Base-by-base conservation (phyloP, 305 asterid genomes). In the Fraxinus angustifolia region DNA sequence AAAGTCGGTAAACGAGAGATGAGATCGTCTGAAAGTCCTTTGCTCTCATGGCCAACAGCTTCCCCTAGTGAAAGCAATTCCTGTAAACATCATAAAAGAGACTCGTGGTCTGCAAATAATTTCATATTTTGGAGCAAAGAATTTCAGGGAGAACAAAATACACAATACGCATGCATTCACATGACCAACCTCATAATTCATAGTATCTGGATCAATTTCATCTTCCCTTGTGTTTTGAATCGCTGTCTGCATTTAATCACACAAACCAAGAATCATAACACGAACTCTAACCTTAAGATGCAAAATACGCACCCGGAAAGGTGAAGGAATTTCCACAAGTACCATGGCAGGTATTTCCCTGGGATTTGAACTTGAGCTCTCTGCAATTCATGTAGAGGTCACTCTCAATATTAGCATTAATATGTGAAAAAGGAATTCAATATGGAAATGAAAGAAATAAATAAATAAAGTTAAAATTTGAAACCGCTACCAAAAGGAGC, bases 181-280 rank as follows among this genome's bases (percentile, higher is more conserved):
- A 73, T 1, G 75, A 85, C 87, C 83, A 83, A 94, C 98, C 97
- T 94, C 97, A 50, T 93, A 93, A 76, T 90, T 92, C 98, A 93
- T 93, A 38, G 76, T 75, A 81, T 94, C 97, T 26, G 89, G 93
- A 91, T 92, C 97, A 80, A 93, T 79, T 26, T 86, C 90, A 70
- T 94, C 98, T 83, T 92, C 88, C 81, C 84, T 85, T 21, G 79
- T 48, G 79, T 68, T 86, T 75, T 72, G 91, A 76, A 84, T 89
- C 50, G 36, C 88, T 58, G 6, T 86, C 97, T 93, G 89, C 87
- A 87, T 56, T 83, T 71, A 74, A 50, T 12, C 19, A 42, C 31
- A 35, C 28, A 68, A 71, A 80, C 16, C 48, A 60, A 75, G 73
- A 16, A 67, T 80, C 58, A 75, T 7, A 73, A 14, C 23, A 40